Evolutionary conservation across 768 basidiomycete genomes (phyloP).

Genomic region (Nidula microcarpa): DNA sequence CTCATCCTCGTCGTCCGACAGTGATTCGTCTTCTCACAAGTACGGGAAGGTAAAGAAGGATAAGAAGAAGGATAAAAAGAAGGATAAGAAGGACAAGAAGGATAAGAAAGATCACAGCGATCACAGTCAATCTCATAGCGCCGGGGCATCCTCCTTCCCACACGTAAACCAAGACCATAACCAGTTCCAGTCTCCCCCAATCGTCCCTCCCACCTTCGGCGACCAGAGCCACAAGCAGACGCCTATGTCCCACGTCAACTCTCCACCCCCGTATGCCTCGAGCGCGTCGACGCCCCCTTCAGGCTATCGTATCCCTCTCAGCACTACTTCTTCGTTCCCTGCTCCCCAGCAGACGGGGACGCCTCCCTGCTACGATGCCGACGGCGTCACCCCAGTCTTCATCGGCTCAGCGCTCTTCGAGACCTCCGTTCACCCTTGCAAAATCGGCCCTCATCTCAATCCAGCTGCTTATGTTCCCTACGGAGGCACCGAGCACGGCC

Average conservation of each 20-base stretch:
- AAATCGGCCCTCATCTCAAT: conserved; percentile 63
- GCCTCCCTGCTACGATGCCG: conserved; percentile 54
- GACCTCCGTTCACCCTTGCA: conserved; percentile 78
- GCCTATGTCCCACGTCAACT: conserved; percentile 8
- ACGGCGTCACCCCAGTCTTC: conserved; percentile 58
- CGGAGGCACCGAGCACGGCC: conserved; percentile 56
- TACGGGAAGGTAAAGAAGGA: conserved; percentile 21
- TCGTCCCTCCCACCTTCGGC: conserved; percentile 2
- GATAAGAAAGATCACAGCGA: conserved; percentile 10
- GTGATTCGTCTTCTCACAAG: conserved; percentile 5
- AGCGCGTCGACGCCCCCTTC: conserved; percentile 45
- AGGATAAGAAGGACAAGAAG: conserved; percentile 12
- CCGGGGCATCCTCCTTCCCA: neutral
- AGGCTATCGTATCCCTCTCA: conserved; percentile 62
- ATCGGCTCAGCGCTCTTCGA: conserved; percentile 71
- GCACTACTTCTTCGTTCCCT: conserved; percentile 42
- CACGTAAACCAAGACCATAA: conserved; percentile 1
- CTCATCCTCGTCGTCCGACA: conserved; percentile 17
- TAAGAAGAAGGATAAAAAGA: conserved; percentile 18
- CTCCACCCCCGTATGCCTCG: conserved; percentile 16
- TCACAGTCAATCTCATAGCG: neutral
- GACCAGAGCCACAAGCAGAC: conserved; percentile 5
- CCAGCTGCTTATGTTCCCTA: conserved; percentile 55
- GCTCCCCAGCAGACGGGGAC: conserved; percentile 33
- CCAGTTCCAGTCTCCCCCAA: neutral